Percentiles rank a stretch among this genome's conserved stretches.
phyloP scores from a whole-genome alignment of 2,329 filamentous ascomycete species.

The Curvularia lunata region DNA sequence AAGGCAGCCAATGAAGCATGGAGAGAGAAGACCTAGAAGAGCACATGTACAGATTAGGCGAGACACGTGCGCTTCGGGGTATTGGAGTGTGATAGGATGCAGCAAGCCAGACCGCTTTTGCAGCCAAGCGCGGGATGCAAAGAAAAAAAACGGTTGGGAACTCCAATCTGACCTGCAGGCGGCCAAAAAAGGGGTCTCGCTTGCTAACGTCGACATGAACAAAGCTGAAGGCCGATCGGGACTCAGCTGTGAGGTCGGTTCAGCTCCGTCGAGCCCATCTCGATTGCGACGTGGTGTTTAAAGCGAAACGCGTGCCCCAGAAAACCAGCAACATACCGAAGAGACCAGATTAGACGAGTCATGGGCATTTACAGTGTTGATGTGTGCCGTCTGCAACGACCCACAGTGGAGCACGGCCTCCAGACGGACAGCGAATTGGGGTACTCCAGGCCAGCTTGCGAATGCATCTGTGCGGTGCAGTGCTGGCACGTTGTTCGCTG shows the following conservation, averaged over 20 bases:
- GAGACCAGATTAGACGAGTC: constrained; percentile 7
- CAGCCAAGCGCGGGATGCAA: constrained; percentile 32
- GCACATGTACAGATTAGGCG: constrained; percentile 25
- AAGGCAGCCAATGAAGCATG: constrained; percentile 32
- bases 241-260: neutral
- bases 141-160: constrained; percentile 22
- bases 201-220: constrained; percentile 4
- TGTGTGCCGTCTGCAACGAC: constrained; percentile 27
- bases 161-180: constrained; percentile 12
- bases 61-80: constrained; percentile 23
- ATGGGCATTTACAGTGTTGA: constrained; percentile 14
- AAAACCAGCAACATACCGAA: neutral
- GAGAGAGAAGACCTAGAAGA: constrained; percentile 10
- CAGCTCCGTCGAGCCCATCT: neutral
- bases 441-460: constrained; percentile 12
- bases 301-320: constrained; percentile 5
- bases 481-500: constrained; percentile 24
- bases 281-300: neutral
- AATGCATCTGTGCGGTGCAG: constrained; percentile 20
- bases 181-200: constrained; percentile 17
- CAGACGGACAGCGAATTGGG: constrained; percentile 32
- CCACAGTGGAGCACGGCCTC: constrained; percentile 26
- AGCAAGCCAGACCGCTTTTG: constrained; percentile 28
- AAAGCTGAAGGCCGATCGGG: neutral
- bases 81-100: constrained; percentile 44